Base-by-base conservation (phyloP, 108 stramenopile genomes). In the Skeletonema costatum region DNA sequence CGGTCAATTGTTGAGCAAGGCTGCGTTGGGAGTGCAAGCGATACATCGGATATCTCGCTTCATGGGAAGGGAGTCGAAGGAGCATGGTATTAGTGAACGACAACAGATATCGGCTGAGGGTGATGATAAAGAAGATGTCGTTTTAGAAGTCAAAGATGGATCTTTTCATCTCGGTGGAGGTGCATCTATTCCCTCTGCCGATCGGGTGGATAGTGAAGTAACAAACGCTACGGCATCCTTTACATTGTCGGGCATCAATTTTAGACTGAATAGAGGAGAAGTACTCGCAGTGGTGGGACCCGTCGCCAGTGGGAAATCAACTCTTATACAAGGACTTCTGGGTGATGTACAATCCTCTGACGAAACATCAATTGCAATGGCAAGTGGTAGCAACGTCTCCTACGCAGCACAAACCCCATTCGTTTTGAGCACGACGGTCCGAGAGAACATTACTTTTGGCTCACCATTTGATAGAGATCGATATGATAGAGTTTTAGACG, bases 361-460 rank as follows among this genome's bases (percentile, higher is more conserved):
- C 51, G 53, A 71, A 71, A 21, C 70, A 67, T 17, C 62, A 9
- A 63, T 63, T 90, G 86, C 71, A 29, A 88, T 14, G 53, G 60
- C 31, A 68, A 70, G 42, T 17, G 89, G 21, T 13, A 41, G 14
- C 78, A 74, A 44, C 86, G 82, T 96, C 25, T 87, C 97, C 8
- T 99, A 97, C 81, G 97, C 90, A 0, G 85, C 87, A 48, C 98
- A 99, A 77, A 88, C 80, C 29, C 92, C 98, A 9, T 99, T 98
- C 73, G 97, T 99, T 61, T 79, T 97, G 38, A 99, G 99, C 81
- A 77, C 83, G 10, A 96, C 97, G 0, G 50, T 99, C 6, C 76
- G 94, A 11, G 98, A 98, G 25, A 99, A 99, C 83, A 96, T 99
- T 32, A 68, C 98, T 59, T 98, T 99, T 80, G 99, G 99, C 19